These are phyloP conservation scores for Amorphotheca resinae DNA, from an alignment of 495 filamentous ascomycete genomes.

Conservation along the genomic window DNA sequence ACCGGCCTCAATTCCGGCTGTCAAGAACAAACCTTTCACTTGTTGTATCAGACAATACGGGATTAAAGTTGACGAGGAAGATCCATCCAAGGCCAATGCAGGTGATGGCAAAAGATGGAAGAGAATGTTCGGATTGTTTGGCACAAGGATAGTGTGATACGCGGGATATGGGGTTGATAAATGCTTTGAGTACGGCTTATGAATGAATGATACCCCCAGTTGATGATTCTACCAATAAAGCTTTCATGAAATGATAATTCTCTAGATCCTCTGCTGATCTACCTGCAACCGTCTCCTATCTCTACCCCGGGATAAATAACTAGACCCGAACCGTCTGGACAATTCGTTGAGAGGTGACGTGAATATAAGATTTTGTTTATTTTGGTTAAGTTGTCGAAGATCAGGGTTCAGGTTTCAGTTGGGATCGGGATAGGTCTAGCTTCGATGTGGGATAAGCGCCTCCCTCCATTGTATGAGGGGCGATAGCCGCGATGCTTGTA, in stretches of 20 bases:
- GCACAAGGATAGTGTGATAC: constrained; percentile 33
- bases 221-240: background rate
- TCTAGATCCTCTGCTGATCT: background rate
- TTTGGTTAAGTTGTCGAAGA: too few species aligned
- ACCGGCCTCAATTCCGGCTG: background rate
- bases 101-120: constrained; percentile 30
- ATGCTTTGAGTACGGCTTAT: background rate
- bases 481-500: too few species aligned
- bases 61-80: constrained; percentile 22
- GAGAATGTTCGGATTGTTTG: constrained; percentile 42
- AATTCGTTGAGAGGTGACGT: too few species aligned
- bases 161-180: background rate
- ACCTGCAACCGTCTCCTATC: too few species aligned
- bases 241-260: too few species aligned
- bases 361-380: too few species aligned
- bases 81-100: constrained; percentile 22
- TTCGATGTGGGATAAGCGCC: too few species aligned
- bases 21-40: constrained; percentile 39
- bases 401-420: too few species aligned
- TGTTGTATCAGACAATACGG: constrained; percentile 56
- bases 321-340: too few species aligned
- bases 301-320: too few species aligned
- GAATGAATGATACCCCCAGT: background rate
- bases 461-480: too few species aligned
- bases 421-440: too few species aligned